Percentiles rank a stretch among this genome's conserved stretches.
phyloP scores from a whole-genome alignment of 768 basidiomycete genomes.

The Phlebiopsis gigantea region DNA sequence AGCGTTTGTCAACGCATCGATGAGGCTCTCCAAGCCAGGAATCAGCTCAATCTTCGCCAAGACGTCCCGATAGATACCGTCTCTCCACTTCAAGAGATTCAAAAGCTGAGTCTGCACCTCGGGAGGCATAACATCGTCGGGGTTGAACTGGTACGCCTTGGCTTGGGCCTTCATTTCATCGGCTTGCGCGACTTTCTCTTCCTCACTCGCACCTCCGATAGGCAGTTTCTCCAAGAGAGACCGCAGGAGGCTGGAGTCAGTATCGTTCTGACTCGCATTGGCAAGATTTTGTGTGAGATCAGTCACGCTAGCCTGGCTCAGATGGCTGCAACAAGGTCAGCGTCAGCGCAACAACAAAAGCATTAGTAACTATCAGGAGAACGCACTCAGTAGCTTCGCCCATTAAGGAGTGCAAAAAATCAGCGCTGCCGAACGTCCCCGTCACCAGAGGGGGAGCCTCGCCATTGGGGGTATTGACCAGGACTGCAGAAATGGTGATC shows the following conservation, averaged over 20 bases:
- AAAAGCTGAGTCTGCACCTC: slow-evolving; percentile 55
- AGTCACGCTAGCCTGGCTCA: slow-evolving; percentile 58
- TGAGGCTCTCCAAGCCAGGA: slow-evolving; percentile 50
- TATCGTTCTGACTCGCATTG: slow-evolving; percentile 29
- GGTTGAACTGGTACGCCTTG: slow-evolving; percentile 59
- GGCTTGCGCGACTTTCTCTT: slow-evolving; percentile 47
- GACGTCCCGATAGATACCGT: slow-evolving; percentile 49
- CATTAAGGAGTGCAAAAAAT: slow-evolving; percentile 62
- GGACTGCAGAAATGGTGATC: slow-evolving; percentile 13
- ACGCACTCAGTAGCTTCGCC: slow-evolving; percentile 62
- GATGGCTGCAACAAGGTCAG: slow-evolving; percentile 31
- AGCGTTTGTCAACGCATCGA: slow-evolving; percentile 59
- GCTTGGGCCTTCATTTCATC: slow-evolving; percentile 49
- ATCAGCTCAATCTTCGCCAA: slow-evolving; percentile 57
- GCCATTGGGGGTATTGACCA: slow-evolving; percentile 49
- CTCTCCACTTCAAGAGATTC: slow-evolving; percentile 58
- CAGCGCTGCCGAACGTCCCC: slow-evolving; percentile 62
- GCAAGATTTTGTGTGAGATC: slow-evolving; percentile 49
- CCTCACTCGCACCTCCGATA: slow-evolving; percentile 39
- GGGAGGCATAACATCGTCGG: slow-evolving; percentile 55
- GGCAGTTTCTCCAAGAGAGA: slow-evolving; percentile 46
- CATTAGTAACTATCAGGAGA: neutral
- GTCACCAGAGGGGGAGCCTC: slow-evolving; percentile 59
- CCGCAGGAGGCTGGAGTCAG: slow-evolving; percentile 31
- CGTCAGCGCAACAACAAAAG: neutral